These are phyloP conservation scores for Aspergillus conjunctus DNA, from an alignment of 495 filamentous ascomycete species.

Conservation along the genomic window DNA sequence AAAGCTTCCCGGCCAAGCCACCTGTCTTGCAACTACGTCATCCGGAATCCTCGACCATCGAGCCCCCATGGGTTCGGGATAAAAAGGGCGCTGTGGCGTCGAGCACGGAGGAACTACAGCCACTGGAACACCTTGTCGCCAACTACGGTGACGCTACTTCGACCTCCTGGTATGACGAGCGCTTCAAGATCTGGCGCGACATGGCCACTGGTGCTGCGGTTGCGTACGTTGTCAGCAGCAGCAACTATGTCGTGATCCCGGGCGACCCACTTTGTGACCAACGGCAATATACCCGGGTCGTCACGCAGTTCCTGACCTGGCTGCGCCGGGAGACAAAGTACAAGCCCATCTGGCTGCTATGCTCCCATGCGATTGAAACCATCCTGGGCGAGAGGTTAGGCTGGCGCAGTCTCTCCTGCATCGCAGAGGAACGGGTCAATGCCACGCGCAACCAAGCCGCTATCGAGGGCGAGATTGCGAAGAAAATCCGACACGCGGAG, in stretches of 20 bases:
- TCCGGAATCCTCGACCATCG: constrained; percentile 74
- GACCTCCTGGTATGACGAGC: constrained; percentile 82
- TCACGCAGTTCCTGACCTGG: constrained; percentile 70
- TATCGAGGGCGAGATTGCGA: constrained; percentile 60
- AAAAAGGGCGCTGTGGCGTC: constrained; percentile 37
- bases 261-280: constrained; percentile 79
- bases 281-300: constrained; percentile 68
- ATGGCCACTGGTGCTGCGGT: constrained; percentile 74
- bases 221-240: constrained; percentile 71
- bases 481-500: constrained; percentile 76
- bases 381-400: constrained; percentile 73
- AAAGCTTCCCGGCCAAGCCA: constrained; percentile 66
- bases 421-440: constrained; percentile 80
- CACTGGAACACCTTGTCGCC: constrained; percentile 77
- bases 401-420: constrained; percentile 81
- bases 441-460: constrained; percentile 56
- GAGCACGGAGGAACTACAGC: constrained; percentile 59
- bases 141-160: constrained; percentile 91
- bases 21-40: constrained; percentile 62
- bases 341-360: constrained; percentile 81
- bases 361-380: constrained; percentile 66
- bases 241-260: constrained; percentile 74
- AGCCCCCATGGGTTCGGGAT: constrained; percentile 60
- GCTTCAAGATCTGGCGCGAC: constrained; percentile 82
- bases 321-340: constrained; percentile 69